Evolutionary conservation across 2,329 filamentous ascomycete genomes (phyloP).

Genomic region (Penicillium sp.): DNA sequence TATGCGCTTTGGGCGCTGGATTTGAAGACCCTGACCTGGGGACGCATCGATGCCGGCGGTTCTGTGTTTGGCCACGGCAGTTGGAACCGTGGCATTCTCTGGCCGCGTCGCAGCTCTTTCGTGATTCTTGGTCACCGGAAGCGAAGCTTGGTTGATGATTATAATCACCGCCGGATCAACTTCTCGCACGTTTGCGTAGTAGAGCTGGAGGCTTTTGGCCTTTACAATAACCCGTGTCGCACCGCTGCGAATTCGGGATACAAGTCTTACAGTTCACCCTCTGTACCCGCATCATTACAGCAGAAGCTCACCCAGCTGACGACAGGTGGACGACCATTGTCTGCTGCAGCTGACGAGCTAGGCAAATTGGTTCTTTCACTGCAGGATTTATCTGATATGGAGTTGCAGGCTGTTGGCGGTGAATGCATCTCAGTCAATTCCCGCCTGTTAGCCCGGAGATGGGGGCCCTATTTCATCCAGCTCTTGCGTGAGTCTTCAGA

Average conservation of each 20-base stretch:
- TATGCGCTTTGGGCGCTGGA: slow-evolving; percentile 97
- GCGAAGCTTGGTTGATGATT: slow-evolving; percentile 91
- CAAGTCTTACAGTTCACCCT: slow-evolving; percentile 73
- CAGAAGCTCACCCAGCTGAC: slow-evolving; percentile 51
- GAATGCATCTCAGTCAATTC: slow-evolving; percentile 94
- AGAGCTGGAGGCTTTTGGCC: slow-evolving; percentile 91
- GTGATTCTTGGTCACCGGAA: slow-evolving; percentile 94
- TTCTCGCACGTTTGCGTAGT: slow-evolving; percentile 97
- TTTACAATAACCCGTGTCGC: slow-evolving; percentile 92
- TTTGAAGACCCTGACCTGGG: slow-evolving; percentile 84
- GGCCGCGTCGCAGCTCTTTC: slow-evolving; percentile 91
- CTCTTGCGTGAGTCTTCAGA: slow-evolving; percentile 77
- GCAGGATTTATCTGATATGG: slow-evolving; percentile 93
- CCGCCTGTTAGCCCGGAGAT: slow-evolving; percentile 77
- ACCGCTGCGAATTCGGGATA: slow-evolving; percentile 76
- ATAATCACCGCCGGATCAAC: slow-evolving; percentile 96
- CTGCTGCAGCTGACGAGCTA: slow-evolving; percentile 76
- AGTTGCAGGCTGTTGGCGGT: slow-evolving; percentile 85
- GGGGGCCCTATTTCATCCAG: slow-evolving; percentile 95
- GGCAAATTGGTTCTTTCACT: slow-evolving; percentile 76
- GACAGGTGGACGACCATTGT: slow-evolving; percentile 73
- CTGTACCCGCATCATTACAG: slow-evolving; percentile 58
- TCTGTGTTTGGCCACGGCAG: slow-evolving; percentile 95
- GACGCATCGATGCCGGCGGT: slow-evolving; percentile 89
- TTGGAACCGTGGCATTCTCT: slow-evolving; percentile 93